These are phyloP conservation scores for Tricholoma bakamatsutake DNA, from an alignment of 768 basidiomycete species.

Conservation along the genomic window DNA sequence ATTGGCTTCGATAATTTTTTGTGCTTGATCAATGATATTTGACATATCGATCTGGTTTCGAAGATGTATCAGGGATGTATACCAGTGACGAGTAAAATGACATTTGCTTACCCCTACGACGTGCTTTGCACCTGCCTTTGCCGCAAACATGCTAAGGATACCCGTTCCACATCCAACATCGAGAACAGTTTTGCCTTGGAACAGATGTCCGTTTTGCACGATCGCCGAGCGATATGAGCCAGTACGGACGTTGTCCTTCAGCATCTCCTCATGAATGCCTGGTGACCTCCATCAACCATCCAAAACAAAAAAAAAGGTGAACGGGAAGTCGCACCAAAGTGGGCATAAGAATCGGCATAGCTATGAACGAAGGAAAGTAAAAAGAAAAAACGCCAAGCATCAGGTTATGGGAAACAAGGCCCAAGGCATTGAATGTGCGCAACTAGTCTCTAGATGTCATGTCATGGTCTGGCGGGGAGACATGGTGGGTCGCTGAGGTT, in stretches of 20 bases:
- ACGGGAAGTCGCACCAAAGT: constrained; percentile 61
- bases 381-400: constrained; percentile 28
- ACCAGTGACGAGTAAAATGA: constrained; percentile 1
- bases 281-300: constrained; percentile 4
- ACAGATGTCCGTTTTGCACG: constrained; percentile 89
- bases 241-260: constrained; percentile 95
- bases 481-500: constrained; percentile 22
- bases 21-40: constrained; percentile 98
- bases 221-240: constrained; percentile 94
- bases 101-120: constrained; percentile 76
- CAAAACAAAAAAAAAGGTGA: neutral
- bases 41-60: constrained; percentile 92
- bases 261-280: constrained; percentile 99
- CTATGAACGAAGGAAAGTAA: constrained; percentile 34
- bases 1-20: constrained; percentile 94
- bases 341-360: constrained; percentile 95
- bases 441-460: constrained; percentile 92
- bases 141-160: constrained; percentile 96
- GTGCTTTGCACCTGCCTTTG: constrained; percentile 89
- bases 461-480: constrained; percentile 25
- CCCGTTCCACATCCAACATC: constrained; percentile 99
- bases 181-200: constrained; percentile 94
- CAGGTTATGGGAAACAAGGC: constrained; percentile 25
- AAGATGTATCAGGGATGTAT: constrained; percentile 10
- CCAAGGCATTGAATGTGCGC: constrained; percentile 34